phyloP scores from a whole-genome alignment of 441 rosid species.

The Arabidopsis lyrata region DNA sequence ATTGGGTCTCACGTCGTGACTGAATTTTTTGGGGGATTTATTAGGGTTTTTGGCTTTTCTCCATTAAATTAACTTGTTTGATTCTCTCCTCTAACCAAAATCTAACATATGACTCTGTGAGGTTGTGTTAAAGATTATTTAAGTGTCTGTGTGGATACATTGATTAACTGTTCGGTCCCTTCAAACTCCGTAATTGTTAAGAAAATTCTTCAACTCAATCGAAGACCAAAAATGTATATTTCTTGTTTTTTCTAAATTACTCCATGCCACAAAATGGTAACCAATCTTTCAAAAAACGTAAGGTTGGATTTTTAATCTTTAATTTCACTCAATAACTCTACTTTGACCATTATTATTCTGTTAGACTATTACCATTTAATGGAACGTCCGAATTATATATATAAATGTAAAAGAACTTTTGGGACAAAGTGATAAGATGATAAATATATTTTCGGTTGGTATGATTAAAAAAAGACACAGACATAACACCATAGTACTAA shows the following conservation, averaged over 20 bases:
- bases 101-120: constrained; percentile 30
- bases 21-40: constrained; percentile 35
- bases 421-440: not conserved
- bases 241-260: constrained; percentile 14
- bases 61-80: constrained; percentile 25
- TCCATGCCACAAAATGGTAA: constrained; percentile 41
- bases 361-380: constrained; percentile 30
- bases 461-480: constrained; percentile 1
- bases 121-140: constrained; percentile 18
- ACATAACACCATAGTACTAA: not conserved
- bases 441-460: not conserved
- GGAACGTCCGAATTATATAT: not conserved
- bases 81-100: constrained; percentile 31
- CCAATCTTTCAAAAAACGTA: constrained; percentile 43
- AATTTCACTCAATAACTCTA: constrained; percentile 32
- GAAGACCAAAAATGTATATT: constrained; percentile 1
- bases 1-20: constrained; percentile 49
- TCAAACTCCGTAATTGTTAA: constrained; percentile 13
- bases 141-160: constrained; percentile 24
- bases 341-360: constrained; percentile 25
- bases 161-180: constrained; percentile 28
- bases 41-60: constrained; percentile 46
- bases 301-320: constrained; percentile 32
- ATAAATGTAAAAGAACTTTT: not conserved
- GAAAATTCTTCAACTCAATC: not conserved